Conservation (phyloP, 2,329 filamentous ascomycete species). For the Hypoxylon sp. region DNA sequence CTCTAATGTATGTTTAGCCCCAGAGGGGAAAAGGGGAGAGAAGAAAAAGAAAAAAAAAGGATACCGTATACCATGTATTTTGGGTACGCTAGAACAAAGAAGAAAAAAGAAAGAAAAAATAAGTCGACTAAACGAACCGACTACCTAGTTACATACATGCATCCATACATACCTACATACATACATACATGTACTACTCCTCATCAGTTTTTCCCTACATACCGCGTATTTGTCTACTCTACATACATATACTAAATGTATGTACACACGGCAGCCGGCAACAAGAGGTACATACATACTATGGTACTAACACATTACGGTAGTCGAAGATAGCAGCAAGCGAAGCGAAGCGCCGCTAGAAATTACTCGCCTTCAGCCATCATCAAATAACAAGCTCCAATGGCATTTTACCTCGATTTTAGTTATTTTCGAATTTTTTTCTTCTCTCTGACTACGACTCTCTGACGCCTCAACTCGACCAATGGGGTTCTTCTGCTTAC, state of each 20-base stretch:
- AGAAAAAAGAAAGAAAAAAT: conserved; percentile 7
- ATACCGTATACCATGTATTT: too few species aligned
- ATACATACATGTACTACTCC: neutral
- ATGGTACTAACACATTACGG: too few species aligned
- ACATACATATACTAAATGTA: too few species aligned
- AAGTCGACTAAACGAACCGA: conserved; percentile 5
- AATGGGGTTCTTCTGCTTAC: conserved; percentile 39
- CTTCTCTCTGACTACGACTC: conserved; percentile 28
- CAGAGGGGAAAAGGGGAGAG: conserved; percentile 20
- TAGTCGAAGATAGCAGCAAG: too few species aligned
- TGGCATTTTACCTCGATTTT: conserved; percentile 35
- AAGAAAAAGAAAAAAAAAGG: conserved; percentile 14
- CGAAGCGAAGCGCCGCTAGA: too few species aligned
- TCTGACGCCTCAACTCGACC: conserved; percentile 43
- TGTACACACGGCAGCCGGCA: too few species aligned
- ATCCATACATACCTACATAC: neutral
- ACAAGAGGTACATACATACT: too few species aligned
- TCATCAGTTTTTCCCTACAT: too few species aligned
- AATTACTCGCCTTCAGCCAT: conserved; percentile 5
- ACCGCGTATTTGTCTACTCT: too few species aligned
- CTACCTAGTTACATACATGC: neutral
- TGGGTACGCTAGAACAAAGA: conserved; percentile 7
- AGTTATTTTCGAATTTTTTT: conserved; percentile 33
- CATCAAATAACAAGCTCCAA: conserved; percentile 36
- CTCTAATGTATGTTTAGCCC: conserved; percentile 19